Base-by-base conservation (phyloP, 2,329 filamentous ascomycete species). In the Fusarium tupiense region DNA sequence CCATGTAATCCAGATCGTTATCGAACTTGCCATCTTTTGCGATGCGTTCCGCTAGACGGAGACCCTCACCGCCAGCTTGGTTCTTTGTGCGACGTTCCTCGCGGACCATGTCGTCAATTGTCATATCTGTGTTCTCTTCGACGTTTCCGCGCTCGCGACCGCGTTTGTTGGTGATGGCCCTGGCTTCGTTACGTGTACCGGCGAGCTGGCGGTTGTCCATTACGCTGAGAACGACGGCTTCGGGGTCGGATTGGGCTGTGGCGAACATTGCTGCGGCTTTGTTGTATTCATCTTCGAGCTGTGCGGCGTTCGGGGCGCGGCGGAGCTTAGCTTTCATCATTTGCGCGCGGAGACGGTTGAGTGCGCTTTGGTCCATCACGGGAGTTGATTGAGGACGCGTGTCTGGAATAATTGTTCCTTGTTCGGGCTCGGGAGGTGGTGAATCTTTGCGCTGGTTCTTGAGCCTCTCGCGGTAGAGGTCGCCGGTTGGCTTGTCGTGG, bases 301-400 rank as follows among this genome's bases (percentile, higher is more conserved):
- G 88, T 5, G 90, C 90, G 3, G 91, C 92, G 74, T 97, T 91
- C 1, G 94, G 89, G 0, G 93, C 91, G 22, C 92, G 92, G 69
- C 91, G 92, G 53, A 99, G 85, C 80, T 97, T 97, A 9, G 96
- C 96, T 81, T 97, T 98, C 93, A 99, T 96, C 87, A 98, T 92
- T 79, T 96, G 93, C 0, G 96, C 96, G 74, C 96, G 95, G 57
- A 99, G 88, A 69, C 94, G 91, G 83, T 99, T 99, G 63, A 99
- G 86, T 1, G 91, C 87, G 0, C 94, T 96, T 78, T 93, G 91
- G 76, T 97, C 93, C 26, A 97, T 84, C 24, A 85, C 85, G 7
- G 78, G 71, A 0, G 73, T 58, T 1, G 76, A 37, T 20, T 76
- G 64, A 5, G 88, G 85, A n/a, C 91, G 61, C 1, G 49, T 59